phyloP scores from a whole-genome alignment of 2,329 filamentous ascomycete genomes.

The Talaromyces amestolkiae region DNA sequence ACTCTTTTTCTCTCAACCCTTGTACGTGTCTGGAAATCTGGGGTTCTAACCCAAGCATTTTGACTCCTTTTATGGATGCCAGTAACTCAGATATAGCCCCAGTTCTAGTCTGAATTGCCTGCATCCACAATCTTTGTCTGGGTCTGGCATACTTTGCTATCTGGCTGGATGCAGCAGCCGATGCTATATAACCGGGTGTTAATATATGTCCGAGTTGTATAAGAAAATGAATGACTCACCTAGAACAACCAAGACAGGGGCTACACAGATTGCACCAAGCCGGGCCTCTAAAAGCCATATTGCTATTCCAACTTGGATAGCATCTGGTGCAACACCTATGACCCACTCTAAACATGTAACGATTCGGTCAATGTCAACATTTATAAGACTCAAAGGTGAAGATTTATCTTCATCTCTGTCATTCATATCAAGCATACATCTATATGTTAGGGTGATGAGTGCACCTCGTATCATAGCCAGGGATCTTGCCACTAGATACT shows the following conservation, averaged over 20 bases:
- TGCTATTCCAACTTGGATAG: constrained; percentile 46
- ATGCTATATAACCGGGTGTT: neutral
- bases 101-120: constrained; percentile 51
- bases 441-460: constrained; percentile 51
- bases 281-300: constrained; percentile 44
- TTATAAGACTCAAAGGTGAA: constrained; percentile 46
- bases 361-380: constrained; percentile 46
- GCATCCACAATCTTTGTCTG: constrained; percentile 49
- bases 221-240: constrained; percentile 30
- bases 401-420: constrained; percentile 34
- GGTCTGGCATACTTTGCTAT: constrained; percentile 23
- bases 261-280: constrained; percentile 44
- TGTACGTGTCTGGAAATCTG: constrained; percentile 40
- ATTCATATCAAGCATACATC: constrained; percentile 36
- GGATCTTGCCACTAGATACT: constrained; percentile 43
- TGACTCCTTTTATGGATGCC: constrained; percentile 53
- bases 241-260: constrained; percentile 42
- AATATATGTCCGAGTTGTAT: neutral
- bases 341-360: constrained; percentile 40
- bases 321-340: constrained; percentile 47
- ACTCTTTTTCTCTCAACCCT: constrained; percentile 39
- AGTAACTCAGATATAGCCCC: constrained; percentile 50
- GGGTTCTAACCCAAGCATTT: constrained; percentile 49
- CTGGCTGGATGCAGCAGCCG: constrained; percentile 9
- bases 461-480: constrained; percentile 45